Percentiles rank a stretch among this genome's conserved stretches.
Conservation (phyloP, 2,329 filamentous ascomycete genomes). For the Microdochium paspali region DNA sequence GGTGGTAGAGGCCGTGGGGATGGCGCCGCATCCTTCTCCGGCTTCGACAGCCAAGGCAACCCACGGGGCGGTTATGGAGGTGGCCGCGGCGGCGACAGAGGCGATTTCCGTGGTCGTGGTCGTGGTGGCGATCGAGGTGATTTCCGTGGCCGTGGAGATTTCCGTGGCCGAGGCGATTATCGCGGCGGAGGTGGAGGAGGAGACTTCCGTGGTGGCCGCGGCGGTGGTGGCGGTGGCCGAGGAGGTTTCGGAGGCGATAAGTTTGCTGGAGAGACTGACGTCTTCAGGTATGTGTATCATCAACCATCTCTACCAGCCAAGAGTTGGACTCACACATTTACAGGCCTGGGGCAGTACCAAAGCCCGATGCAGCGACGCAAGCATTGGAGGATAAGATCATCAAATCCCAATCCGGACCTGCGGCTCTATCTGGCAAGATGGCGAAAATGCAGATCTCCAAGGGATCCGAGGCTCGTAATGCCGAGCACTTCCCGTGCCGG, state of each 20-base stretch:
- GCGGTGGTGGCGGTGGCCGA: slow-evolving; percentile 8
- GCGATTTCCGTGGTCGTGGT: slow-evolving; percentile 10
- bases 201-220: slow-evolving; percentile 5
- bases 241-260: slow-evolving; percentile 10
- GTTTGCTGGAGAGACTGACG: slow-evolving; percentile 12
- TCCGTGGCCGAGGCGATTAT: too few relatives aligned
- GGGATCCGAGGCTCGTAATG: slow-evolving; percentile 1
- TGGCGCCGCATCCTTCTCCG: slow-evolving; percentile 1
- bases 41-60: slow-evolving; percentile 3
- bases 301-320: background rate
- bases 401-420: too few relatives aligned
- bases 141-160: slow-evolving; percentile 6
- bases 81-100: slow-evolving; percentile 4
- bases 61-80: slow-evolving; percentile 3
- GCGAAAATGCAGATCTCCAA: slow-evolving; percentile 18
- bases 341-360: slow-evolving; percentile 22
- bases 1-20: slow-evolving; percentile 14
- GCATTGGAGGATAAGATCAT: too few relatives aligned
- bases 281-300: slow-evolving; percentile 19
- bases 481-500: slow-evolving; percentile 29
- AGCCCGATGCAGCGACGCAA: slow-evolving; percentile 22
- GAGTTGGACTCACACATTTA: background rate
- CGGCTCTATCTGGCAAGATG: slow-evolving; percentile 24
- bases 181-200: slow-evolving; percentile 3
- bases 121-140: slow-evolving; percentile 5